These are phyloP conservation scores for Leishmania turanica DNA, from an alignment of 208 protist species.

Conservation along the genomic window DNA sequence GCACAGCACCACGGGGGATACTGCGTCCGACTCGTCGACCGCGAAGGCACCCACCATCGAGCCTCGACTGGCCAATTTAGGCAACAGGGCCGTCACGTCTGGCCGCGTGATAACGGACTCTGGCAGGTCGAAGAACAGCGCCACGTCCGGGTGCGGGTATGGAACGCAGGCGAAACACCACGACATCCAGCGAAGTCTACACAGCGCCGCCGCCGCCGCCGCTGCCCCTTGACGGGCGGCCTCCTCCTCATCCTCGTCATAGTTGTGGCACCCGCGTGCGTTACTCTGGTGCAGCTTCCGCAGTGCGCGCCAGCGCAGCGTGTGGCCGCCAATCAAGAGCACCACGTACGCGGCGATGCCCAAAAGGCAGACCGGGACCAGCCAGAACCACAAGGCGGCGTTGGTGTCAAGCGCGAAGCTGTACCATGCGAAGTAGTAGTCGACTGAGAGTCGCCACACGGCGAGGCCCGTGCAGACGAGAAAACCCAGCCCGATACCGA, in stretches of 20 bases:
- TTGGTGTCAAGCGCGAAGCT: slow-evolving; percentile 13
- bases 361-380: slow-evolving; percentile 9
- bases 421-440: slow-evolving; percentile 29
- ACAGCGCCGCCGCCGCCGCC: slow-evolving; percentile 3
- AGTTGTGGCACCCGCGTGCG: not conserved
- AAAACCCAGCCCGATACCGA: slow-evolving; percentile 21
- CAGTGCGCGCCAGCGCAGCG: not conserved
- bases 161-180: slow-evolving; percentile 20
- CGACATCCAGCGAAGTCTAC: slow-evolving; percentile 16
- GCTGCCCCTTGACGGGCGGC: not conserved
- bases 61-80: not conserved
- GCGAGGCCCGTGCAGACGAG: slow-evolving; percentile 16
- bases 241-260: not conserved
- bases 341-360: not conserved
- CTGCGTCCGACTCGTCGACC: not conserved
- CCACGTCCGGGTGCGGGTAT: not conserved
- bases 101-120: not conserved
- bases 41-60: not conserved
- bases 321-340: slow-evolving; percentile 10
- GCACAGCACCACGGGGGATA: not conserved
- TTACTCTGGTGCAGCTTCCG: not conserved
- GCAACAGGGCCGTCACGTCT: not conserved
- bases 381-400: slow-evolving; percentile 15
- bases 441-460: slow-evolving; percentile 26
- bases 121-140: not conserved